phyloP scores from a whole-genome alignment of 1,139 yeast genomes.

The Chernovozyma aurita region DNA sequence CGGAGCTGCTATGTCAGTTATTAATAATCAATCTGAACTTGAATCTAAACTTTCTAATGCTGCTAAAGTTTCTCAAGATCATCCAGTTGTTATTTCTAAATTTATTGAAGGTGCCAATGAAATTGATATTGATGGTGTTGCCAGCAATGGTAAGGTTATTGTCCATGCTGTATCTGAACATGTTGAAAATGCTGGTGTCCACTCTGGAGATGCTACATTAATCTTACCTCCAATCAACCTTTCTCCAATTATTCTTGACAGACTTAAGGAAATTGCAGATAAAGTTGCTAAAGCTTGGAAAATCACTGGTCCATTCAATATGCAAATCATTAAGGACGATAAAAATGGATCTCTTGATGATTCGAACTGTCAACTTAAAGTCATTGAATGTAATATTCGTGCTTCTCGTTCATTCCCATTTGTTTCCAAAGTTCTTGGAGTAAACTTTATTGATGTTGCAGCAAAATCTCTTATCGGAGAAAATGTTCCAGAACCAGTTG shows the following conservation, averaged over 20 bases:
- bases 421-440: slow-evolving; percentile 93
- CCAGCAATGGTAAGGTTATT: slow-evolving; percentile 77
- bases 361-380: slow-evolving; percentile 67
- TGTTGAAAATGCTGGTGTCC: slow-evolving; percentile 98
- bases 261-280: slow-evolving; percentile 78
- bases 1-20: slow-evolving; percentile 98
- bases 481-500: slow-evolving; percentile 63
- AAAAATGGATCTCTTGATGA: slow-evolving; percentile 39
- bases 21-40: slow-evolving; percentile 71
- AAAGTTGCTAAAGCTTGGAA: slow-evolving; percentile 94
- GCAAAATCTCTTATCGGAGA: slow-evolving; percentile 78
- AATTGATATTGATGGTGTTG: slow-evolving; percentile 96
- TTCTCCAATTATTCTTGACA: slow-evolving; percentile 51
- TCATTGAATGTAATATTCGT: slow-evolving; percentile 96
- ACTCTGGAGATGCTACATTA: slow-evolving; percentile 97
- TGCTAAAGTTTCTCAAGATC: slow-evolving; percentile 87
- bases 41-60: slow-evolving; percentile 81
- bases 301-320: slow-evolving; percentile 96
- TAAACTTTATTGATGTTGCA: slow-evolving; percentile 91
- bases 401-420: slow-evolving; percentile 99
- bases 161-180: slow-evolving; percentile 98
- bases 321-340: slow-evolving; percentile 86
- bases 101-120: slow-evolving; percentile 95
- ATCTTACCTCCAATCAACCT: slow-evolving; percentile 85
- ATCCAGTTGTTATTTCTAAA: slow-evolving; percentile 96